Conservation (phyloP, 2,329 filamentous ascomycete genomes). For the Exophiala mesophila region DNA sequence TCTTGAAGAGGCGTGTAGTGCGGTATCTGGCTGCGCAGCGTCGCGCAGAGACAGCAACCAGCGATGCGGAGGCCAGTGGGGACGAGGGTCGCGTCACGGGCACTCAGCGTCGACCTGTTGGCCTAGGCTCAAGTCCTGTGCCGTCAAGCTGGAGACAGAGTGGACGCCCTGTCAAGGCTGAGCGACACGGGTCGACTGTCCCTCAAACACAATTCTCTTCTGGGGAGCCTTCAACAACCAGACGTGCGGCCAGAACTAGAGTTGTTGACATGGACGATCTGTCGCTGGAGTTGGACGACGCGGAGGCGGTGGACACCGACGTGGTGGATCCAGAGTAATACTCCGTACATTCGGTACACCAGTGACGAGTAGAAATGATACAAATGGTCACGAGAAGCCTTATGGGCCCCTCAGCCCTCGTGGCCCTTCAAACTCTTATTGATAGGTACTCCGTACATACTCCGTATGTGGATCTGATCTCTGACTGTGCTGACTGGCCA, state of each 20-base stretch:
- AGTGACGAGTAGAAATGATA: no score
- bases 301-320: no score
- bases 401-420: no score
- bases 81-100: conserved; percentile 19
- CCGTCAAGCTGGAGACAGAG: not conserved
- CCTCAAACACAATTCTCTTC: conserved; percentile 1
- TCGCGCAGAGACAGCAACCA: conserved; percentile 24
- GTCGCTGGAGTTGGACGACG: no score
- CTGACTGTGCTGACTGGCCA: no score
- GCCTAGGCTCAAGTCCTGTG: conserved; percentile 19
- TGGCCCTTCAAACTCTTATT: no score
- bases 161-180: not conserved
- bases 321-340: no score
- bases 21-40: conserved; percentile 29
- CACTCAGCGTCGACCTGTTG: conserved; percentile 20
- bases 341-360: no score
- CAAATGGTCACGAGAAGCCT: no score
- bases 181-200: not conserved
- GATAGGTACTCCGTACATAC: no score
- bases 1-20: conserved; percentile 36
- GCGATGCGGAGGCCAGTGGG: conserved; percentile 19
- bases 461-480: no score
- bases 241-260: not conserved
- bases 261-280: not conserved
- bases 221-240: not conserved